Evolutionary conservation across 2,329 filamentous ascomycete genomes (phyloP).

Genomic region (Fusarium vanettenii): DNA sequence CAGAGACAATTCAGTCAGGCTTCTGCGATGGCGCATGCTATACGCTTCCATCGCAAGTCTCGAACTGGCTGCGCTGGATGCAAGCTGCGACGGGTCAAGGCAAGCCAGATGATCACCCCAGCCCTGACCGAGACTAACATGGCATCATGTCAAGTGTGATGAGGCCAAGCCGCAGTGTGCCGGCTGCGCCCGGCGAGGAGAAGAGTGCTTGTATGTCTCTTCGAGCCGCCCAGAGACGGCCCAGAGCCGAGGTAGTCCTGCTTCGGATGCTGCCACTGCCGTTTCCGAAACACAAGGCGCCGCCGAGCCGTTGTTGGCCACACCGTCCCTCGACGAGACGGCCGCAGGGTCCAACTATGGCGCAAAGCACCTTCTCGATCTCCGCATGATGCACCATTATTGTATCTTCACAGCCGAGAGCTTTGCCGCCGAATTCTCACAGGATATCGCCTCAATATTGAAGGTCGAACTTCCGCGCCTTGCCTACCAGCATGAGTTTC

Average conservation of each 20-base stretch:
- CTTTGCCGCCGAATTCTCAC: background rate
- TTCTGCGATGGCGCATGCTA: background rate
- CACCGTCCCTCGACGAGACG: too few species aligned
- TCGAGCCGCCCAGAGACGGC: background rate
- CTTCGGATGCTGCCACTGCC: background rate
- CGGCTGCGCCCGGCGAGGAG: background rate
- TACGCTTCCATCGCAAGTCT: slow-evolving; percentile 3
- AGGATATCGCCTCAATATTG: background rate
- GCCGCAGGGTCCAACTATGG: background rate
- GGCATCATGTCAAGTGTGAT: background rate
- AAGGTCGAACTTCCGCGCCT: background rate
- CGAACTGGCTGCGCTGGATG: background rate
- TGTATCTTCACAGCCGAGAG: background rate
- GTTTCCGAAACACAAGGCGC: background rate
- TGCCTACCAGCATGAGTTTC: background rate
- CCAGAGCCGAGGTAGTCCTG: background rate
- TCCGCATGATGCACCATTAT: slow-evolving; percentile 5
- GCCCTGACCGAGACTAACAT: background rate
- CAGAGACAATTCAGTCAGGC: background rate
- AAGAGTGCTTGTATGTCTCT: background rate
- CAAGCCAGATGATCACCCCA: background rate
- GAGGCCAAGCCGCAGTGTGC: background rate
- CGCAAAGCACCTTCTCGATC: background rate
- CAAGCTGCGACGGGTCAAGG: slow-evolving; percentile 3
- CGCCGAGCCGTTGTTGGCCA: background rate